Base-by-base conservation (phyloP, 345 rosid genomes). In the Ceriops decandra region DNA sequence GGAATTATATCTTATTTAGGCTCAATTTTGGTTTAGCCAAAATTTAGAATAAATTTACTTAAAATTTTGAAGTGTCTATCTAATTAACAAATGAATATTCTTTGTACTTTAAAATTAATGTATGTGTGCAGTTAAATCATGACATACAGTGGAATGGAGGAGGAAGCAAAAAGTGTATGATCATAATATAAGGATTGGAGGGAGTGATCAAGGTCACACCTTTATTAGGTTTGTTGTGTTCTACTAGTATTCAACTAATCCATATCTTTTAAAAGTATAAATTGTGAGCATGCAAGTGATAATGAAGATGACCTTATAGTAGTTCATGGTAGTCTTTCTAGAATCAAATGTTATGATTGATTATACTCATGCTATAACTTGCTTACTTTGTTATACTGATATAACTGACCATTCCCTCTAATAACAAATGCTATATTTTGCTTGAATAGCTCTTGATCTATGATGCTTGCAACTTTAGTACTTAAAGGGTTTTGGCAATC, bases 171-270 rank as follows among this genome's bases (percentile, higher is more conserved):
- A 28, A 28, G 30, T 28, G 3, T 28, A 28, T 1, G 1, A 28
- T 1, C 1, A 28, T 1, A 28, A 28, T 28, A 72, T 85, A 86
- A 5, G 89, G 90, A 32, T 90, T 82, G 1, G 87, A 87, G 17
- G 89, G 70, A 60, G 85, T 73, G 49, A 79, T 77, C 71, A 88
- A 65, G 61, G 77, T 63, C 32, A 88, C 89, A 28, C 81, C 85
- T 75, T 64, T 83, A 46, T 68, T 69, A 6, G 89, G 90, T 15
- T 84, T 83, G 70, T 76, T 2, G 74, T 5, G 64, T 80, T 88
- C 90, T 91, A 88, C 17, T 85, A 80, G 63, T 88, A 86, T 73
- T 88, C 89, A 60, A 88, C 81, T 27, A 86, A 76, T 59, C 88
- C 83, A 27, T 88, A 38, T 82, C 86, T 72, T 72, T 68, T 2